These are phyloP conservation scores for Arthroderma uncinatum DNA, from an alignment of 2,329 filamentous ascomycete genomes.

Conservation along the genomic window DNA sequence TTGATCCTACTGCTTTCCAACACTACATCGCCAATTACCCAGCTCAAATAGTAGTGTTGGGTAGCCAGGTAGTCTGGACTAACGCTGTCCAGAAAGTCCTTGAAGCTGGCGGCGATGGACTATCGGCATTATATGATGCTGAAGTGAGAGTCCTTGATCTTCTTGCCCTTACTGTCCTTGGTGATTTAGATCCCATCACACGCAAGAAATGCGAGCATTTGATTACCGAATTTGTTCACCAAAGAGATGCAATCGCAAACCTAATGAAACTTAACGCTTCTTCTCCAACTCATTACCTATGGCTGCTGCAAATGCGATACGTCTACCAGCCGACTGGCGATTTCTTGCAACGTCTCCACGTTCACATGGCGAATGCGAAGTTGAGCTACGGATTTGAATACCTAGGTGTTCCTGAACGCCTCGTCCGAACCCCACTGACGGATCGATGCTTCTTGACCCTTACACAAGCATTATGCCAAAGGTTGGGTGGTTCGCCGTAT, in stretches of 20 bases:
- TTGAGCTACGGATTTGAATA: constrained; percentile 98
- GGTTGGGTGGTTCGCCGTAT: constrained; percentile 91
- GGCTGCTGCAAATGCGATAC: constrained; percentile 96
- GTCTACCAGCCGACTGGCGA: constrained; percentile 76
- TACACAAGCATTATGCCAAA: constrained; percentile 88
- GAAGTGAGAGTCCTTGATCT: constrained; percentile 77
- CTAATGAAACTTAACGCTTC: constrained; percentile 65
- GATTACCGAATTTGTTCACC: constrained; percentile 97
- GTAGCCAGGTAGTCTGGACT: constrained; percentile 89
- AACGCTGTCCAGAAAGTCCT: constrained; percentile 71
- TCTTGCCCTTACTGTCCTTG: constrained; percentile 78
- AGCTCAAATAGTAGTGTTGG: constrained; percentile 89
- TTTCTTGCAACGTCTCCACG: constrained; percentile 65
- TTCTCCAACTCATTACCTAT: constrained; percentile 70
- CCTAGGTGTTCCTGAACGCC: constrained; percentile 85
- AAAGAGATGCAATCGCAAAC: constrained; percentile 85
- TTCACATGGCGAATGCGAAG: constrained; percentile 94
- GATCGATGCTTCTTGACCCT: constrained; percentile 97
- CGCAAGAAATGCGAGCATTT: constrained; percentile 97
- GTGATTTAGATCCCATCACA: constrained; percentile 73
- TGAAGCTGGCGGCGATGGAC: constrained; percentile 54
- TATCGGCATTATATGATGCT: constrained; percentile 63
- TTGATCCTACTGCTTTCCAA: constrained; percentile 60
- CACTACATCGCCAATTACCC: constrained; percentile 77
- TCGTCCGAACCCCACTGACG: constrained; percentile 91